These are phyloP conservation scores for Elsinoe ampelina DNA, from an alignment of 2,329 filamentous ascomycete species.

Conservation along the genomic window DNA sequence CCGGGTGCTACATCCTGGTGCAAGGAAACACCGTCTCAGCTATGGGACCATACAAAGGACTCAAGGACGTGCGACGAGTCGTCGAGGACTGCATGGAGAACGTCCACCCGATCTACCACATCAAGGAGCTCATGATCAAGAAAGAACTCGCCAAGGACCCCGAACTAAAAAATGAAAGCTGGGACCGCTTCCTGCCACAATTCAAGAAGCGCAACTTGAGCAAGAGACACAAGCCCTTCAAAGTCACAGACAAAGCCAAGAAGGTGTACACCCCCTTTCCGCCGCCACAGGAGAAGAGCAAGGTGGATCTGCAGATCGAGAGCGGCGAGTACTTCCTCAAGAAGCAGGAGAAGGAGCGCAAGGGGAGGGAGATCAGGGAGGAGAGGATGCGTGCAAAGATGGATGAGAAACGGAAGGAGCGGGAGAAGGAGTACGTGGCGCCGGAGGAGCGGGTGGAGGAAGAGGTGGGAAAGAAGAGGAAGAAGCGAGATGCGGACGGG, in stretches of 20 bases:
- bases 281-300: constrained; percentile 94
- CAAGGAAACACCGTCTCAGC: constrained; percentile 90
- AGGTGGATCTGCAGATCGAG: constrained; percentile 96
- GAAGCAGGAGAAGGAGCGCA: constrained; percentile 84
- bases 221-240: constrained; percentile 71
- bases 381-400: constrained; percentile 82
- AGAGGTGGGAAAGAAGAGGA: constrained; percentile 44
- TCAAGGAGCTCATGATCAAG: constrained; percentile 94
- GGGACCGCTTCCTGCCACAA: constrained; percentile 92
- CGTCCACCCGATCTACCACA: constrained; percentile 80
- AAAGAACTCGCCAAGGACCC: constrained; percentile 85
- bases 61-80: constrained; percentile 84
- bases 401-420: constrained; percentile 76
- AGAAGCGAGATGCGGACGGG: constrained; percentile 32
- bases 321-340: constrained; percentile 92
- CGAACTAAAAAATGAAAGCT: constrained; percentile 75
- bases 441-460: constrained; percentile 62
- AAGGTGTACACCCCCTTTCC: constrained; percentile 97
- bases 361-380: constrained; percentile 65
- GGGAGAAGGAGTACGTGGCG: constrained; percentile 76
- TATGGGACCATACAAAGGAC: constrained; percentile 85
- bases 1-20: constrained; percentile 83
- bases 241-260: constrained; percentile 85
- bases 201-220: constrained; percentile 90
- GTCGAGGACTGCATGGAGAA: constrained; percentile 97